Percentiles rank a stretch among this genome's conserved stretches.
These are phyloP conservation scores for Paramyrothecium roridum DNA, from an alignment of 2,329 filamentous ascomycete genomes.

Conservation along the genomic window DNA sequence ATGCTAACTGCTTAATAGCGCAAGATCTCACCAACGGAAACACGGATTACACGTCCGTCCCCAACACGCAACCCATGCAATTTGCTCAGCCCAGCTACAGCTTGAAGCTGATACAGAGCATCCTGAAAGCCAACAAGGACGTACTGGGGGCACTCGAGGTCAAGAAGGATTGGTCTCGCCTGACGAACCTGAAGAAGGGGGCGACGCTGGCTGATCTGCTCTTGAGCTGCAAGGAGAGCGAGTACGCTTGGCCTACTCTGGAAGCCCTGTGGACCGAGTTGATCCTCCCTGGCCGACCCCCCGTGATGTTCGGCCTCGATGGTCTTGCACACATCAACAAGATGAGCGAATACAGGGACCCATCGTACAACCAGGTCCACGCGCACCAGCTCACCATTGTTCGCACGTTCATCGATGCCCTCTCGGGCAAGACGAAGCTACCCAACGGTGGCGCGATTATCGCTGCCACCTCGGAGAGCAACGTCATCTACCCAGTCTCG, in stretches of 20 bases:
- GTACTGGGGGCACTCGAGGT: slow-evolving; percentile 55
- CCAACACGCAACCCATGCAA: slow-evolving; percentile 50
- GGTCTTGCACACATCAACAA: slow-evolving; percentile 80
- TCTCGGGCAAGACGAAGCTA: slow-evolving; percentile 57
- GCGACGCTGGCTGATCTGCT: slow-evolving; percentile 66
- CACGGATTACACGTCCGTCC: slow-evolving; percentile 74
- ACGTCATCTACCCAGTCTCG: slow-evolving; percentile 60
- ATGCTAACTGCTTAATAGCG: slow-evolving; percentile 34
- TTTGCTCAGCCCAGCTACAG: slow-evolving; percentile 81
- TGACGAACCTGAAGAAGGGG: slow-evolving; percentile 47
- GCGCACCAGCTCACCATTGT: slow-evolving; percentile 79
- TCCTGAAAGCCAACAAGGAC: slow-evolving; percentile 67
- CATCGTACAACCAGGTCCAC: slow-evolving; percentile 73
- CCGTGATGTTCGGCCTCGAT: slow-evolving; percentile 74
- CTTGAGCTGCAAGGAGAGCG: slow-evolving; percentile 69
- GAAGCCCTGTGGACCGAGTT: slow-evolving; percentile 80
- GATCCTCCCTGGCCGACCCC: slow-evolving; percentile 44
- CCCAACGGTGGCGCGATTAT: slow-evolving; percentile 77
- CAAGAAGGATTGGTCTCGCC: slow-evolving; percentile 38
- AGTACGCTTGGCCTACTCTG: slow-evolving; percentile 78
- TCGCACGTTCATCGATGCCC: slow-evolving; percentile 68
- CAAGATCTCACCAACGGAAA: slow-evolving; percentile 78
- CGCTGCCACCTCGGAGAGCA: slow-evolving; percentile 70
- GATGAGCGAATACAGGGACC: slow-evolving; percentile 69
- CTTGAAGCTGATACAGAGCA: slow-evolving; percentile 69